Conservation (phyloP, 176 grass and related monocot genomes). For the Bonia amplexicaulis region DNA sequence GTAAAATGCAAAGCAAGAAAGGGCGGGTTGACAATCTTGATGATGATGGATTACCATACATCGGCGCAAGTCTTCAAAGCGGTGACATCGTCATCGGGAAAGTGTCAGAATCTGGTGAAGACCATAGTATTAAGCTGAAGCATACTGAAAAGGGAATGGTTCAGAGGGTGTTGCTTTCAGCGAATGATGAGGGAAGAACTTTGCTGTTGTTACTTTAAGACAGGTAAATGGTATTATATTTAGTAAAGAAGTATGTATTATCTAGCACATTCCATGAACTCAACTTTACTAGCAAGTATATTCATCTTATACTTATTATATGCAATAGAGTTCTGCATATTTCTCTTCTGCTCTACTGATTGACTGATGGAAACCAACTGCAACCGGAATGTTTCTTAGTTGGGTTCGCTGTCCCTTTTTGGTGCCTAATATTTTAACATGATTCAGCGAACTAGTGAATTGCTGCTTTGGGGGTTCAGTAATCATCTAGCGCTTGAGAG, state of each 20-base stretch:
- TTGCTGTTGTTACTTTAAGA: constrained; percentile 83
- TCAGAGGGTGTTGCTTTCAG: constrained; percentile 81
- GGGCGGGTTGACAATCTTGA: constrained; percentile 90
- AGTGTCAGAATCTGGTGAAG: constrained; percentile 80
- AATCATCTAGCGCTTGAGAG: not conserved
- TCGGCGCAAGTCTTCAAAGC: constrained; percentile 87
- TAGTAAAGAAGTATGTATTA: not conserved
- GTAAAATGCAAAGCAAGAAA: constrained; percentile 90
- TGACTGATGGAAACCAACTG: not conserved
- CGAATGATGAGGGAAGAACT: constrained; percentile 94
- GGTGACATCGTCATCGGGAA: constrained; percentile 93
- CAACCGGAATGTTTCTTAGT: constrained; percentile 3
- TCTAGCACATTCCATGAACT: constrained; percentile 24
- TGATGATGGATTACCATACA: constrained; percentile 86
- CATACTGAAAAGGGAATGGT: constrained; percentile 99
- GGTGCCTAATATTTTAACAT: not conserved
- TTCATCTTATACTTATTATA: not conserved
- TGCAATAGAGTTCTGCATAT: not conserved
- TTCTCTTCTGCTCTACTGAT: constrained; percentile 3
- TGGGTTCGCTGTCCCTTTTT: not conserved
- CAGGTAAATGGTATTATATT: constrained; percentile 47
- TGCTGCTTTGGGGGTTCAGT: not conserved
- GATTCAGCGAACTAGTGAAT: not conserved
- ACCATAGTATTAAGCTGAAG: constrained; percentile 82
- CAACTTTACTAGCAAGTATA: not conserved